A percentile compares a stretch with the other conserved stretches of the same genome.
These are phyloP conservation scores for Rhodotorula sp. DNA, from an alignment of 1,284 basidiomycete species.

Conservation along the genomic window DNA sequence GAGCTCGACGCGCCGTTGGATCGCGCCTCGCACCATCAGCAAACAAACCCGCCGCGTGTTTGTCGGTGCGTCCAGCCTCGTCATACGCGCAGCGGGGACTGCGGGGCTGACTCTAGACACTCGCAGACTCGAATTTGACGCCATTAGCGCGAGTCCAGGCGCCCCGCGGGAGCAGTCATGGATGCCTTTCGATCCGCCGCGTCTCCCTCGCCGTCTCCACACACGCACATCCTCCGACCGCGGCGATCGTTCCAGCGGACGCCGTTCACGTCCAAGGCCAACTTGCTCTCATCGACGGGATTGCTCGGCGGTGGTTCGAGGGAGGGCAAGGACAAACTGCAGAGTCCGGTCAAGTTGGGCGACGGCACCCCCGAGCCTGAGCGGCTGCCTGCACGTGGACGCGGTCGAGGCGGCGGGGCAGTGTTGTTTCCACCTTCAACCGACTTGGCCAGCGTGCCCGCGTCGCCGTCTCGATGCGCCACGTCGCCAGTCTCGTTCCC, in stretches of 20 bases:
- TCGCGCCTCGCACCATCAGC: too few species aligned
- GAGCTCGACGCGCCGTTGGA: too few species aligned
- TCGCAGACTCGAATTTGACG: too few species aligned
- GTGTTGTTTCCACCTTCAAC: slow-evolving; percentile 20
- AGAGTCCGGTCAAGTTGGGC: slow-evolving; percentile 27
- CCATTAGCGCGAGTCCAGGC: too few species aligned
- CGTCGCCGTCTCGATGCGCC: background rate
- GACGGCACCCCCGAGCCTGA: background rate
- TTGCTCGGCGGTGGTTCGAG: background rate
- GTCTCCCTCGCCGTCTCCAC: slow-evolving; percentile 13
- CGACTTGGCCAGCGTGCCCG: background rate
- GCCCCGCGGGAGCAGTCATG: background rate
- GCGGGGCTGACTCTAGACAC: too few species aligned
- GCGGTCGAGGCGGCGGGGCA: slow-evolving; percentile 14
- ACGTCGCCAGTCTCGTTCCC: background rate
- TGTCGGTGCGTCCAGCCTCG: too few species aligned
- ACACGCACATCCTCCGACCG: slow-evolving; percentile 27
- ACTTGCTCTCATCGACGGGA: slow-evolving; percentile 10
- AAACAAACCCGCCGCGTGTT: too few species aligned
- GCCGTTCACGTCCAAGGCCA: slow-evolving; percentile 33
- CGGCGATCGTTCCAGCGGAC: slow-evolving; percentile 35
- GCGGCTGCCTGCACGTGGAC: background rate
- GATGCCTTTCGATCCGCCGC: background rate
- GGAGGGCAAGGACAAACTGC: background rate
- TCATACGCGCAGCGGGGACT: too few species aligned